Base-by-base conservation (phyloP, 176 grass and related monocot genomes). In the Oryza glaberrima region DNA sequence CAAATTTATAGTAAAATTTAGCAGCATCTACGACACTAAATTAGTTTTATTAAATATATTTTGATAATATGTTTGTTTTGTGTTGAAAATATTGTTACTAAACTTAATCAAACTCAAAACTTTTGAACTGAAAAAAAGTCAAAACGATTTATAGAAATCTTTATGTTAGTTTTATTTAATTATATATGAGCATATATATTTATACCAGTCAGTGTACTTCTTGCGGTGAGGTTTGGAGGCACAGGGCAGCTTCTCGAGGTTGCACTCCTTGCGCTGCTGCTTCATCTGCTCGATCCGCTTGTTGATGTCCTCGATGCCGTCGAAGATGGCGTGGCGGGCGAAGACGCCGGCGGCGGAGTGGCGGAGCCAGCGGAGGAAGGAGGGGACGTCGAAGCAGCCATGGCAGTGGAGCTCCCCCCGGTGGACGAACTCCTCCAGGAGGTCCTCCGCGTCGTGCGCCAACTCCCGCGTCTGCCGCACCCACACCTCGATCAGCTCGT, bases 391-490 rank as follows among this genome's bases (percentile, higher is more conserved):
- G 36, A 78, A 26, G 76, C 76, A 78, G 56, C 56, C 56, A 3
- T 65, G 76, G 76, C 76, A 78, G 35, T 78, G 76, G 58, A 78
- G 76, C 35, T 47, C 40, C 9, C 78, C 76, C 12, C 9, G 9
- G 76, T 78, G 56, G 36, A 78, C 23, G 76, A 43, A 65, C 58
- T 78, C 76, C 10, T 78, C 56, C 12, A 78, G 34, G 54, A 78
- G 54, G 58, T 78, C 76, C 76, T 78, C 76, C 4, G 35, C 76
- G 35, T 78, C 76, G n/a, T 63, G 49, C 0, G 76, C 76, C 56
- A 78, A 11, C 76, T 78, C 76, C 34, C 76, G 56, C 36, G 76
- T 78, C 75, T 77, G 75, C 4, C 75, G 75, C 54, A 78, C 76
- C 76, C 76, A 78, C 20, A 78, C 11, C 20, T 78, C 76, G 20